Evolutionary conservation across 495 filamentous ascomycete species (phyloP).

Genomic region (Neurospora pannonica): DNA sequence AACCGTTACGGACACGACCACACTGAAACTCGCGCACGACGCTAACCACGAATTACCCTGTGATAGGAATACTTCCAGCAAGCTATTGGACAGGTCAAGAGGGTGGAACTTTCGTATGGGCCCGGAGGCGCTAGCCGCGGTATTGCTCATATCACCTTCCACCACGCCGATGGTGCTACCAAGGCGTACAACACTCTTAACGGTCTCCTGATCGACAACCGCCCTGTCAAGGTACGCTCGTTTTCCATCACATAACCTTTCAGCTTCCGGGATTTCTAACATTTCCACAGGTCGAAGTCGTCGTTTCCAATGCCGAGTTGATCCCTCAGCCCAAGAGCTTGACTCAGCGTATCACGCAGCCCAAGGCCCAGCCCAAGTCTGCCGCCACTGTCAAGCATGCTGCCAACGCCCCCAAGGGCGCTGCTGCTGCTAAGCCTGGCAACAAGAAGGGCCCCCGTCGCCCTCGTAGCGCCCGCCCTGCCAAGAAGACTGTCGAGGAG

Average conservation of each 20-base stretch:
- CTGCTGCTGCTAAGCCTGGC: slow-evolving; percentile 40
- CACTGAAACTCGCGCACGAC: slow-evolving; percentile 11
- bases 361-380: slow-evolving; percentile 77
- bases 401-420: slow-evolving; percentile 23
- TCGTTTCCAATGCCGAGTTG: slow-evolving; percentile 63
- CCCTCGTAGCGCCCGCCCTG: slow-evolving; percentile 48
- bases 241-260: neutral
- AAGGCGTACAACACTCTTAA: slow-evolving; percentile 77
- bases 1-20: slow-evolving; percentile 1
- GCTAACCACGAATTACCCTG: slow-evolving; percentile 28
- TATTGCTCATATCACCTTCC: slow-evolving; percentile 62
- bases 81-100: slow-evolving; percentile 82
- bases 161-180: slow-evolving; percentile 62
- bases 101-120: slow-evolving; percentile 80
- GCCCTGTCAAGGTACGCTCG: slow-evolving; percentile 72
- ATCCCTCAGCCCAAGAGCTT: slow-evolving; percentile 62
- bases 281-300: slow-evolving; percentile 65
- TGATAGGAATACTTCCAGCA: slow-evolving; percentile 91
- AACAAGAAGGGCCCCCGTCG: slow-evolving; percentile 38
- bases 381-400: slow-evolving; percentile 60
- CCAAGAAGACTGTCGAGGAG: slow-evolving; percentile 90
- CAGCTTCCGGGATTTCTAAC: neutral
- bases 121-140: slow-evolving; percentile 86
- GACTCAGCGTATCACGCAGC: slow-evolving; percentile 74
- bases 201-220: slow-evolving; percentile 77